Percentiles rank a stretch among this genome's conserved stretches.
Conservation (phyloP, 176 grass and related monocot species). For the Avena insularis region DNA sequence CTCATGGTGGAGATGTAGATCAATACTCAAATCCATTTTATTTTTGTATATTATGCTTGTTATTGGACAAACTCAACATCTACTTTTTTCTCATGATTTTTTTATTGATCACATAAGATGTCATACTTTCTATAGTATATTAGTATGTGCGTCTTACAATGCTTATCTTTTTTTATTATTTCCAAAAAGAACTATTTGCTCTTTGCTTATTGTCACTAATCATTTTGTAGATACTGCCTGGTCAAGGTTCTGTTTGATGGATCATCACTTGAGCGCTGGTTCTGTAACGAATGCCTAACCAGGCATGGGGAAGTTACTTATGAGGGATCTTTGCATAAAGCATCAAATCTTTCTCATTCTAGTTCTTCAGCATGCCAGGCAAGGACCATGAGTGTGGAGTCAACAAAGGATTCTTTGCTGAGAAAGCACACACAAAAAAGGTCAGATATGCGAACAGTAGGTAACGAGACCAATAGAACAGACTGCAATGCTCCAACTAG, state of each 20-base stretch:
- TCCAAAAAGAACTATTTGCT: neutral
- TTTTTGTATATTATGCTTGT: neutral
- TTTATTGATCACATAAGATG: neutral
- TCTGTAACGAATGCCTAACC: slow-evolving; percentile 33
- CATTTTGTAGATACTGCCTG: slow-evolving; percentile 50
- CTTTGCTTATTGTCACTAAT: slow-evolving; percentile 10
- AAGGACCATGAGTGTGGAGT: slow-evolving; percentile 1
- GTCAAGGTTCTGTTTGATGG: slow-evolving; percentile 35
- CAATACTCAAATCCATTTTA: slow-evolving; percentile 28
- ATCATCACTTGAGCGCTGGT: slow-evolving; percentile 28
- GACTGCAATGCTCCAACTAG: slow-evolving; percentile 4
- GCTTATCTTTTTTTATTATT: slow-evolving; percentile 11
- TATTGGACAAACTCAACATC: neutral
- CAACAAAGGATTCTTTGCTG: neutral
- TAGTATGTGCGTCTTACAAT: neutral
- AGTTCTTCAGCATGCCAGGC: neutral
- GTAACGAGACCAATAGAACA: slow-evolving; percentile 22
- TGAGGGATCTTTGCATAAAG: slow-evolving; percentile 29
- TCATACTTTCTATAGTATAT: neutral
- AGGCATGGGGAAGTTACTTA: slow-evolving; percentile 13
- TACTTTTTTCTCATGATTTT: neutral
- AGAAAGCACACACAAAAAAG: neutral
- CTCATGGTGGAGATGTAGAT: slow-evolving; percentile 23
- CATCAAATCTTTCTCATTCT: slow-evolving; percentile 10
- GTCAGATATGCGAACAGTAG: slow-evolving; percentile 12